Evolutionary conservation across 1,284 basidiomycete species (phyloP).

Genomic region (Marasmius oreades): DNA sequence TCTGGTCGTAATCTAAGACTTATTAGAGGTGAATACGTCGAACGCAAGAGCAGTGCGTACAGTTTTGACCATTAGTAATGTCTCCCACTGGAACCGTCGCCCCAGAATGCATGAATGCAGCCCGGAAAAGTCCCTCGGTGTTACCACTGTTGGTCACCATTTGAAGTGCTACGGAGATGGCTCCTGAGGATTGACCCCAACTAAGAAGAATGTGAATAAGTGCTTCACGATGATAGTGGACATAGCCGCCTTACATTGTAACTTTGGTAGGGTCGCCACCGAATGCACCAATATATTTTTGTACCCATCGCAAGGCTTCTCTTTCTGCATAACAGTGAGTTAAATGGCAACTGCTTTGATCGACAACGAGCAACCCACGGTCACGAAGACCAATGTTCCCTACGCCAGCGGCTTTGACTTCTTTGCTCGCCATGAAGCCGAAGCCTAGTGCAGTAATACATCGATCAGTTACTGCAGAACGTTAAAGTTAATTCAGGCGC

Average conservation of each 20-base stretch:
- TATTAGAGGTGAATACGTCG: too few relatives aligned
- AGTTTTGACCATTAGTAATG: constrained; percentile 34
- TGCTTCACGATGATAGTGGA: background rate
- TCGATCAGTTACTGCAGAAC: too few relatives aligned
- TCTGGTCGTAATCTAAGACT: constrained; percentile 35
- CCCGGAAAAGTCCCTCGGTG: constrained; percentile 43
- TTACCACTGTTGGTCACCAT: constrained; percentile 50
- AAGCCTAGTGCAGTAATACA: constrained; percentile 17
- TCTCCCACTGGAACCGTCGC: constrained; percentile 39
- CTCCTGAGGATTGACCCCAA: constrained; percentile 57
- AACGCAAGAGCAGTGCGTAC: background rate
- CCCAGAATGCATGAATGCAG: constrained; percentile 53
- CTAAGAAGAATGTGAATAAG: constrained; percentile 22
- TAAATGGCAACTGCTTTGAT: background rate
- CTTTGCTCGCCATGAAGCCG: constrained; percentile 40
- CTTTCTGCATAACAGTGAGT: constrained; percentile 35
- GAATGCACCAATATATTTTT: background rate
- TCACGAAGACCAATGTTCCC: constrained; percentile 45
- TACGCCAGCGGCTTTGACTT: constrained; percentile 38
- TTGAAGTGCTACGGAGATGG: constrained; percentile 48
- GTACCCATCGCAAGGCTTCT: constrained; percentile 28
- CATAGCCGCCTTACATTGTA: constrained; percentile 41
- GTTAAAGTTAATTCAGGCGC: background rate
- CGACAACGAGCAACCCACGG: constrained; percentile 23
- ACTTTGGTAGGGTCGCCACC: constrained; percentile 28